Evolutionary conservation across 176 grass and related monocot genomes (phyloP), one percentile per base, ranked within the genome.

Genomic region (Otatea glauca): DNA sequence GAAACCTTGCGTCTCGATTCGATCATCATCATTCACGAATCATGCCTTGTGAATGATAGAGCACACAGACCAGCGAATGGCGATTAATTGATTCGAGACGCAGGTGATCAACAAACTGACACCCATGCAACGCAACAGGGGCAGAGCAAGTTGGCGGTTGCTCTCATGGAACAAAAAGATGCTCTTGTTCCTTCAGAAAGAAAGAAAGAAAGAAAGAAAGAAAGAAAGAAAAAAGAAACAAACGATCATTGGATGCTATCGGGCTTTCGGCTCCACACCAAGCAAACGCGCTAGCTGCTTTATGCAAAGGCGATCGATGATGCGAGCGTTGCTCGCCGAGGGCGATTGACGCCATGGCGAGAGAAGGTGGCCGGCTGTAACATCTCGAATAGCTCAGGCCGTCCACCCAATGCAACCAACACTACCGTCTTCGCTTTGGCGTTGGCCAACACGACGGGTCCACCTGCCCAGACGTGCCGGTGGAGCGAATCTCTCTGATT

Each of bases 371-470:
- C 70, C 25, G 29, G 23, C 44, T 25, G 17, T 2, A 38, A 47
- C 61, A 21, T 66, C 61, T 37, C 44, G 25, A 34, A 50, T 65
- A 21, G 77, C 29, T 37, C 72, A 9, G 72, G 17, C 17, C 49
- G n/a, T 21, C 72, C 27, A 55, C 37, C 48, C 18, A 34, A 32
- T 15, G 21, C 23, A 73, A 5, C 77, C 61, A 60, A 15, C 50
- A 17, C 50, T 48, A 54, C 51, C 54, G 39, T 72, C 54, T 38
- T 14, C 11, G 9, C 27, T 21, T 60, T 41, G 66, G n/a, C n/a
- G 35, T 20, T 83, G 54, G 24, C 41, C 25, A 61, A 4, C 81
- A 83, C 23, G 56, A 34, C 7, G 56, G 68, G 69, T 16, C 69
- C 56, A 74, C 69, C 41, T 23, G 42, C 69, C 55, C 42, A 27